Evolutionary conservation across 2,329 filamentous ascomycete genomes (phyloP), one percentile per base, ranked within the genome.

Genomic region (Monilinia aucupariae): DNA sequence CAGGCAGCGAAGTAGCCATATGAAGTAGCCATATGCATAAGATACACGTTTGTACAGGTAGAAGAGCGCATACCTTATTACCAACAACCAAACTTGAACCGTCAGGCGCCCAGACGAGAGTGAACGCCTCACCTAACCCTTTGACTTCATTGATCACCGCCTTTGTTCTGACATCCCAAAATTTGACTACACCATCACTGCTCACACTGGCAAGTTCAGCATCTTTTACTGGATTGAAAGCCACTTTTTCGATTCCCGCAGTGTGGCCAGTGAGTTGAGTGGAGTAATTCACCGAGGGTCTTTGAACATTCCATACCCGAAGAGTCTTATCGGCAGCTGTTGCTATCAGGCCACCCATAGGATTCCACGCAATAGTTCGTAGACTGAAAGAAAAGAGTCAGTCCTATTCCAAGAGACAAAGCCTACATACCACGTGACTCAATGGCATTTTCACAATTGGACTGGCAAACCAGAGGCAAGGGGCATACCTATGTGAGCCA

Each of bases 361-460:
- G 90, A 68, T 93, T 96, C 93, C 93, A 97, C 47, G 90, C 87
- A 68, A 97, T 87, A 1, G 89, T 88, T 48, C 90, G 86, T 63
- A 96, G 81, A 67, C 88, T 91, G 48, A n/a, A 39, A 41, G 22
- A n/a, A 30, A 32, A 30, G 43, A 55, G 30, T 61, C 30, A 61
- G 59, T 30, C 7, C 20, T 30, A 41, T 30, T 8, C 25, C 50
- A n/a, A 54, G 47, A 49, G 20, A 39, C 37, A 39, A 39, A 39
- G 13, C 30, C 25, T 15, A 17, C 0, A n/a, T 12, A 17, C 59
- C 48, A 49, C 25, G 54, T 59, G 61, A 32, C 13, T 10, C 1
- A 12, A 4, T 30, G 32, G 9, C 17, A 50, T 13, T 25, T 30
- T 32, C 30, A 37, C 20, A 34, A 9, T 12, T 20, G 9, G 12